Percentiles rank a stretch among this genome's conserved stretches.
These are phyloP conservation scores for Teratosphaeria gauchensis DNA, from an alignment of 2,329 filamentous ascomycete genomes.

Conservation along the genomic window DNA sequence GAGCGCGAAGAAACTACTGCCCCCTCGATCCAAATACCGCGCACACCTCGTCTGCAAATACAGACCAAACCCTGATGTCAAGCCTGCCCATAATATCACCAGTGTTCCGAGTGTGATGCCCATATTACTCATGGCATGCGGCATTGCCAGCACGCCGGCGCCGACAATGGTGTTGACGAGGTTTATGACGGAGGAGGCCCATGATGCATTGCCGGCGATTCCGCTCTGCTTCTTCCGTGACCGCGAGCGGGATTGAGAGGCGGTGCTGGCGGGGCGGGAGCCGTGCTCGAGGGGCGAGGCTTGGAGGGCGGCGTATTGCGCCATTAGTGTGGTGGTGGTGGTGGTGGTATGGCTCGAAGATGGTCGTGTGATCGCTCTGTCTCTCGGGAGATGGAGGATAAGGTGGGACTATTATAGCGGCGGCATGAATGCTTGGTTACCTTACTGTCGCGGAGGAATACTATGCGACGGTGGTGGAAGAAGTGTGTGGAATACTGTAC, in stretches of 20 bases:
- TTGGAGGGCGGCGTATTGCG: conserved; percentile 38
- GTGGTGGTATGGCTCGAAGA: not conserved
- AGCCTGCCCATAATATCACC: conserved; percentile 83
- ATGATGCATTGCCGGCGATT: conserved; percentile 65
- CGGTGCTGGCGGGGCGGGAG: conserved; percentile 28
- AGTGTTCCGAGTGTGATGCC: conserved; percentile 76
- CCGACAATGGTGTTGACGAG: conserved; percentile 95
- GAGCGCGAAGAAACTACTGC: conserved; percentile 88
- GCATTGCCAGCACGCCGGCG: conserved; percentile 89
- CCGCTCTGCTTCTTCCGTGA: conserved; percentile 60
- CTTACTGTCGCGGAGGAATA: not conserved
- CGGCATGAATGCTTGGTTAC: not conserved
- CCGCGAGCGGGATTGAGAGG: conserved; percentile 39
- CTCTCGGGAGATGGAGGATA: not conserved
- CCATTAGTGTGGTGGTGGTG: conserved; percentile 24
- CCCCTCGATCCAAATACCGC: conserved; percentile 80
- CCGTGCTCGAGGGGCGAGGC: conserved; percentile 28
- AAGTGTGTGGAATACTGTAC: not conserved
- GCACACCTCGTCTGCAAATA: conserved; percentile 92
- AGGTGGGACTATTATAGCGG: not conserved
- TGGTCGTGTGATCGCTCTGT: not conserved
- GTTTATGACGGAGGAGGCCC: conserved; percentile 87
- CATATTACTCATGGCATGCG: conserved; percentile 91
- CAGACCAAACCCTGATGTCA: conserved; percentile 82
- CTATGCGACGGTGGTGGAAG: not conserved